These are phyloP conservation scores for Fusarium napiforme DNA, from an alignment of 2,329 filamentous ascomycete species.

Conservation along the genomic window DNA sequence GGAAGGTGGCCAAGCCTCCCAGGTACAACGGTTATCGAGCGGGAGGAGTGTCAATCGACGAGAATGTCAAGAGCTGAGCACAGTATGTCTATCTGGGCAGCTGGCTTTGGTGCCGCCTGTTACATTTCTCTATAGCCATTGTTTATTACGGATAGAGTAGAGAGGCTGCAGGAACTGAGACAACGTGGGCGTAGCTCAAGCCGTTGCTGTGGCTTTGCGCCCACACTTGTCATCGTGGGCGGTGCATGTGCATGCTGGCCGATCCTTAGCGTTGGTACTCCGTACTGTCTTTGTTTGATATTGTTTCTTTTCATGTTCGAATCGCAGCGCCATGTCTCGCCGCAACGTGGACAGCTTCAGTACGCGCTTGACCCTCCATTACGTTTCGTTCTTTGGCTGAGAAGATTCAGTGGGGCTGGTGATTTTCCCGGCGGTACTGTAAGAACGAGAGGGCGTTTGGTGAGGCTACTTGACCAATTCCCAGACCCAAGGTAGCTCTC, in stretches of 20 bases:
- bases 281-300: slow-evolving; percentile 29
- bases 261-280: slow-evolving; percentile 22
- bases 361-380: slow-evolving; percentile 32
- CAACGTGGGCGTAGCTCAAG: slow-evolving; percentile 34
- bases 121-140: slow-evolving; percentile 24
- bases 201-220: slow-evolving; percentile 36
- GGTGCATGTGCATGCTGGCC: slow-evolving; percentile 25
- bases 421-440: slow-evolving; percentile 10
- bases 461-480: slow-evolving; percentile 16
- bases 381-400: slow-evolving; percentile 27
- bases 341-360: slow-evolving; percentile 38
- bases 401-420: slow-evolving; percentile 27
- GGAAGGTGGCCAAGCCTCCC: slow-evolving; percentile 41
- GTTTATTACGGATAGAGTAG: slow-evolving; percentile 27
- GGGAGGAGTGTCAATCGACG: slow-evolving; percentile 25
- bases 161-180: slow-evolving; percentile 39
- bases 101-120: slow-evolving; percentile 16
- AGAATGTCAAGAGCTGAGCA: slow-evolving; percentile 33
- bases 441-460: slow-evolving; percentile 25
- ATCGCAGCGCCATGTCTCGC: slow-evolving; percentile 40
- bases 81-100: slow-evolving; percentile 3
- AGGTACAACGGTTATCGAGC: slow-evolving; percentile 17
- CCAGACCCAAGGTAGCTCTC: slow-evolving; percentile 8
- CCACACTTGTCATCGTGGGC: slow-evolving; percentile 18
- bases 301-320: slow-evolving; percentile 36